Conservation (phyloP, 2,329 filamentous ascomycete genomes). For the Fusarium sp. region DNA sequence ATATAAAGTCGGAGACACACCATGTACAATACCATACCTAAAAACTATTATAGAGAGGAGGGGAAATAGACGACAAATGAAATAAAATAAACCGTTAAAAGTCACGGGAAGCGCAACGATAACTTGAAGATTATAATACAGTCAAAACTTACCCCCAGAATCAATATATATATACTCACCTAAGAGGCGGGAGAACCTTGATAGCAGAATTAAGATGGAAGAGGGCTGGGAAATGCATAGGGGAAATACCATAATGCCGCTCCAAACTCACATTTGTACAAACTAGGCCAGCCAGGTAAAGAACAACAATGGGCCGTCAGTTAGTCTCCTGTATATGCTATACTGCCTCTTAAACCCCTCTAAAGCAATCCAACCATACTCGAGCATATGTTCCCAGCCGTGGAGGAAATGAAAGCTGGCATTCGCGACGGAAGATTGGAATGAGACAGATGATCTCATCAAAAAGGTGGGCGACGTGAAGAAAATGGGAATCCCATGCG, state of each 20-base stretch:
- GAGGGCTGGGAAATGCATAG: background rate
- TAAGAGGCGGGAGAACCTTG: background rate
- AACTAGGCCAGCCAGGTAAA: background rate
- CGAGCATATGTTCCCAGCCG: slow-evolving; percentile 4
- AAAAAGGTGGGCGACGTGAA: slow-evolving; percentile 20
- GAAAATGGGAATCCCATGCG: slow-evolving; percentile 38
- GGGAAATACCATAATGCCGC: background rate
- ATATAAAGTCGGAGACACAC: background rate
- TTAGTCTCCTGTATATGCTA: slow-evolving; percentile 37
- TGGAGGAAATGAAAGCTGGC: slow-evolving; percentile 2
- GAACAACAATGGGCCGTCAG: slow-evolving; percentile 3
- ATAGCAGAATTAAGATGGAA: background rate
- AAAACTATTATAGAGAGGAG: background rate
- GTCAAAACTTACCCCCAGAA: background rate
- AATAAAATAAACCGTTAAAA: background rate
- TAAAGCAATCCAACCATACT: slow-evolving; percentile 26
- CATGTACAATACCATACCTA: slow-evolving; percentile 35
- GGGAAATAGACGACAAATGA: background rate
- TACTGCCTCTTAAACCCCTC: slow-evolving; percentile 19
- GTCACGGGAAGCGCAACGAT: background rate
- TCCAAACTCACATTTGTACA: slow-evolving; percentile 5
- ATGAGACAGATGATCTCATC: slow-evolving; percentile 18
- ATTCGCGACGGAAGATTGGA: slow-evolving; percentile 6
- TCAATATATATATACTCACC: background rate
- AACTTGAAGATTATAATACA: background rate